Conservation (phyloP, 192 early-diverging fungal species). For the Lunasporangiospora selenospora region DNA sequence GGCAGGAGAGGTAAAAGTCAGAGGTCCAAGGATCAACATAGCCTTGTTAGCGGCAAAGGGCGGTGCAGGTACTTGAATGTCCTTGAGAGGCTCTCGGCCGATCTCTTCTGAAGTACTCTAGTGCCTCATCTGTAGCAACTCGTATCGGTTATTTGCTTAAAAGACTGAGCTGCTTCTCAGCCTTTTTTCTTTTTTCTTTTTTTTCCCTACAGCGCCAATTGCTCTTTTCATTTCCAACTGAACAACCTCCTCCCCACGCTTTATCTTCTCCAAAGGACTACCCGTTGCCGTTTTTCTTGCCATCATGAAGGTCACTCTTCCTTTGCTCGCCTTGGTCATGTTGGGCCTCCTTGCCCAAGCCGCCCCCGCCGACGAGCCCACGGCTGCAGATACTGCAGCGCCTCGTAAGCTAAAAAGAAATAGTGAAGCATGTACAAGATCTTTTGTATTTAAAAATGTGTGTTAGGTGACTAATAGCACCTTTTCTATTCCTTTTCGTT, state of each 20-base stretch:
- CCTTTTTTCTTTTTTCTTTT: background rate
- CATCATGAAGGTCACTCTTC: background rate
- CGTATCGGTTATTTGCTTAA: background rate
- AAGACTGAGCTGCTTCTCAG: background rate
- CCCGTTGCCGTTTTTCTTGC: slow-evolving; percentile 4
- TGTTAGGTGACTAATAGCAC: background rate
- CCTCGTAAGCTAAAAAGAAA: background rate
- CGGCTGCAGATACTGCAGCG: no score
- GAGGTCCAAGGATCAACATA: no score
- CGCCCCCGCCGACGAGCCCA: slow-evolving; percentile 4
- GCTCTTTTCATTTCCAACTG: background rate
- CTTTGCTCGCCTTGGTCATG: slow-evolving; percentile 11
- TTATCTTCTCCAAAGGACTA: background rate
- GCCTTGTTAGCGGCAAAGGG: no score
- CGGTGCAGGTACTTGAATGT: no score
- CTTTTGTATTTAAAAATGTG: background rate
- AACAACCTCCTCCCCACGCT: background rate
- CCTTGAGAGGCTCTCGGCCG: no score
- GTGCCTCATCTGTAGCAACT: slow-evolving; percentile 6
- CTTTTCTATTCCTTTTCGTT: background rate
- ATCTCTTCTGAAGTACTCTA: no score
- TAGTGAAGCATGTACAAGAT: background rate
- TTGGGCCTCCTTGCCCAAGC: slow-evolving; percentile 4
- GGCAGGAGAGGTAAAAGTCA: no score
- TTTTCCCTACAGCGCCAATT: background rate